Evolutionary conservation across 805 yeast species (phyloP), one percentile per base, ranked within the genome.

Genomic region (Candida palmyrensis): DNA sequence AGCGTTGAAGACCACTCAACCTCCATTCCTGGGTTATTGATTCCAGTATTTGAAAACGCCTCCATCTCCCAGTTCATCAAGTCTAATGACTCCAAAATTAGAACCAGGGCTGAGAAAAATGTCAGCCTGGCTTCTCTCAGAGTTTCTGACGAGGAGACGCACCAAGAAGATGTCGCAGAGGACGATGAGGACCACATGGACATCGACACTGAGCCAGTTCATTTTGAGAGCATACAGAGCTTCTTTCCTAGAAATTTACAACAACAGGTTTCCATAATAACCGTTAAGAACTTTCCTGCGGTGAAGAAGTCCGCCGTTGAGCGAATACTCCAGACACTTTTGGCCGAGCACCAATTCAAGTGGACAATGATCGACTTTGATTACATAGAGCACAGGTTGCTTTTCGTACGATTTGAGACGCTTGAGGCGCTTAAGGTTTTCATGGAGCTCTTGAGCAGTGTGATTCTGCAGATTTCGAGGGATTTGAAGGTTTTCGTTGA

Each of bases 351-450:
- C n/a, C 27, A 15, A 14, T 66, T 49, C 41, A 32, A 29, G 13
- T 70, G 74, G 71, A 50, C 62, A 16, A 42, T 46, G 23, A 44
- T 62, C 6, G 57, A 51, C 24, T 53, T 55, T 34, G 66, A 60
- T 18, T 42, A 44, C 19, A 27, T 58, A 3, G 71, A 65, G 19
- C 40, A 40, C 18, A 50, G 51, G 27, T 36, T 53, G 25, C 45
- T 67, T 3, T 67, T 56, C 37, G 44, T 68, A 8, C 53, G 62
- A 29, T 54, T 65, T 29, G 40, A 36, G 6, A 36, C 30, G 8
- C 19, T 48, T 5, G 23, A 35, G n/a, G 40, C 37, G 24, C 27
- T 49, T n/a, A 35, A 22, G 12, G 39, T 45, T 47, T 48, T 52
- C 11, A 22, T 38, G 12, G 22, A 32, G 22, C n/a, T 14, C 3